Evolutionary conservation across 805 yeast species (phyloP).

Genomic region (Wickerhamiella hasegawae): DNA sequence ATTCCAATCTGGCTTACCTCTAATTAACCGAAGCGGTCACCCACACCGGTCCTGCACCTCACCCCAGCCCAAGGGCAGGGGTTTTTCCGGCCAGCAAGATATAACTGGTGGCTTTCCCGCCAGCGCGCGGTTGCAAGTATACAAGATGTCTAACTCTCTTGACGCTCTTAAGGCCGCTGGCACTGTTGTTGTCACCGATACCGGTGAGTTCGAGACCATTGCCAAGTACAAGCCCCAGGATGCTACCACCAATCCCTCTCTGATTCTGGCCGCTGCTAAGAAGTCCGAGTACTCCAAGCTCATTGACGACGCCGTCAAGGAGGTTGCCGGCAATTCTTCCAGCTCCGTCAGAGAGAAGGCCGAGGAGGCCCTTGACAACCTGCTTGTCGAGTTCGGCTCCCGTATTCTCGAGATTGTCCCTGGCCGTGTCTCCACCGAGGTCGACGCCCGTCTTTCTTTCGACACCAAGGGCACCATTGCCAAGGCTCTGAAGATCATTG

Average conservation of each 20-base stretch:
- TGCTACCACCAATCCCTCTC: conserved; percentile 97
- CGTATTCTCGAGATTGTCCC: conserved; percentile 90
- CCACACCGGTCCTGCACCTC: too few species aligned
- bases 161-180: conserved; percentile 91
- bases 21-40: too few species aligned
- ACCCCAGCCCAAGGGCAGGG: too few species aligned
- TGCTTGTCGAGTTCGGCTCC: conserved; percentile 90
- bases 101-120: too few species aligned
- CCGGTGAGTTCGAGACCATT: conserved; percentile 95
- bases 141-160: conserved; percentile 41
- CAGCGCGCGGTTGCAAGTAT: neutral
- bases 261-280: conserved; percentile 89
- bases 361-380: conserved; percentile 69
- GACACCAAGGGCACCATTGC: conserved; percentile 86
- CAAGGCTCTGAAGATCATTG: conserved; percentile 86
- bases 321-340: conserved; percentile 22
- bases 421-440: conserved; percentile 98
- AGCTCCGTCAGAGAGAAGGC: conserved; percentile 40
- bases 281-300: conserved; percentile 77
- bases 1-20: too few species aligned
- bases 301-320: conserved; percentile 78
- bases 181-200: conserved; percentile 93
- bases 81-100: too few species aligned
- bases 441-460: conserved; percentile 94
- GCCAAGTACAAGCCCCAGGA: conserved; percentile 98